A percentile compares a stretch with the other conserved stretches of the same genome.
Evolutionary conservation across 352 stramenopile species (phyloP).

Genomic region (Globisporangium okanoganense): DNA sequence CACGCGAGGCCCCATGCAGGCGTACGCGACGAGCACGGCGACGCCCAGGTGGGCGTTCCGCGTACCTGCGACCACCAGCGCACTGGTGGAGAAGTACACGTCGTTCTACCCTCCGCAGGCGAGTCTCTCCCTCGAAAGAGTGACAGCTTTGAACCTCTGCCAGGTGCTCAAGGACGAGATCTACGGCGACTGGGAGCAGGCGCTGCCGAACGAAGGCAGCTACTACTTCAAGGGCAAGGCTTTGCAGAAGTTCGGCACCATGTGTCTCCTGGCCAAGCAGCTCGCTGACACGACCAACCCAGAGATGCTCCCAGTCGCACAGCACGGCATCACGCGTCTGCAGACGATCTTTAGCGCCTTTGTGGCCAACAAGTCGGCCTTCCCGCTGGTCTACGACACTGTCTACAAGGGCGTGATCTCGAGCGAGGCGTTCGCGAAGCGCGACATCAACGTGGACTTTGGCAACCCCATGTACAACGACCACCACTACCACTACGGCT

Average conservation of each 20-base stretch:
- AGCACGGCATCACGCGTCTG: slow-evolving; percentile 44
- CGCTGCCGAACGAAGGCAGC: slow-evolving; percentile 54
- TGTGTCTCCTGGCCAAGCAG: slow-evolving; percentile 67
- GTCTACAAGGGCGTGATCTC: slow-evolving; percentile 67
- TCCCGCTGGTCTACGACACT: slow-evolving; percentile 62
- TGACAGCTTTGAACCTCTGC: slow-evolving; percentile 32
- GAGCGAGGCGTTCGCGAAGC: slow-evolving; percentile 43
- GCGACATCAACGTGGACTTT: slow-evolving; percentile 73
- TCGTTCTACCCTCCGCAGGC: slow-evolving; percentile 44
- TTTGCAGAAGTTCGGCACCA: slow-evolving; percentile 72
- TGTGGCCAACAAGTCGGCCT: slow-evolving; percentile 37
- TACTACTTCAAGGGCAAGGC: slow-evolving; percentile 87
- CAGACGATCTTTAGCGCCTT: slow-evolving; percentile 43
- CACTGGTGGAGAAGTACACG: slow-evolving; percentile 38
- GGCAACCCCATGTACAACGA: slow-evolving; percentile 73
- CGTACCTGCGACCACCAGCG: slow-evolving; percentile 32
- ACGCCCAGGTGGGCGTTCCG: slow-evolving; percentile 45
- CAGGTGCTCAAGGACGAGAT: slow-evolving; percentile 59
- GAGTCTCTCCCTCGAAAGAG: slow-evolving; percentile 28
- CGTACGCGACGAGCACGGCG: slow-evolving; percentile 27
- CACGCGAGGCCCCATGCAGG: slow-evolving; percentile 63
- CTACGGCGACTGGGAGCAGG: slow-evolving; percentile 49
- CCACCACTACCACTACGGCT: slow-evolving; percentile 76
- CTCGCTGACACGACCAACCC: slow-evolving; percentile 55
- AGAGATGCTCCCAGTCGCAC: slow-evolving; percentile 37